A percentile compares a stretch with the other conserved stretches of the same genome.
phyloP scores from a whole-genome alignment of 768 basidiomycete species.

The Pleurotus cornucopiae region DNA sequence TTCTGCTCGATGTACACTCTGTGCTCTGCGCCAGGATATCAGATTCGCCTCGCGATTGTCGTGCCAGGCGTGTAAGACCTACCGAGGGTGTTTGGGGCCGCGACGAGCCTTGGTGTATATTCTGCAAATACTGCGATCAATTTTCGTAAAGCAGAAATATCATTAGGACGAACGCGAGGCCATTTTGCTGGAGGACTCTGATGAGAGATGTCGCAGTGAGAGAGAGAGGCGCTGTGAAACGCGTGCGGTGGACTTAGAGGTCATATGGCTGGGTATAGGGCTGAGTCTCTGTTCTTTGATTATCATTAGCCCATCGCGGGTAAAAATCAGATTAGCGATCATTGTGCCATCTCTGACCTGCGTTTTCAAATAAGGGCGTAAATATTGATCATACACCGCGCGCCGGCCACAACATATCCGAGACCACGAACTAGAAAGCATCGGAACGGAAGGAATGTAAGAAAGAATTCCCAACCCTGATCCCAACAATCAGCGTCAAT shows the following conservation, averaged over 20 bases:
- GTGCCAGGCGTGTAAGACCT: slow-evolving; percentile 15
- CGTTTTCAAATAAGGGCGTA: slow-evolving; percentile 1
- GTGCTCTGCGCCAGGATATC: slow-evolving; percentile 62
- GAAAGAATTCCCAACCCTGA: not conserved
- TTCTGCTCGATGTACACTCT: slow-evolving; percentile 92
- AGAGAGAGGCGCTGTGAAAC: slow-evolving; percentile 54
- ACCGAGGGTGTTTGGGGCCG: slow-evolving; percentile 94
- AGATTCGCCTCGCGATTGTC: slow-evolving; percentile 13
- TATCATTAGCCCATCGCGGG: slow-evolving; percentile 13
- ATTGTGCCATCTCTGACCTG: slow-evolving; percentile 16
- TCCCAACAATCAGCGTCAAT: too few species aligned
- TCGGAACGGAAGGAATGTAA: not conserved
- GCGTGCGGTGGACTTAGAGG: slow-evolving; percentile 29
- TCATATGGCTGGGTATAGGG: slow-evolving; percentile 30
- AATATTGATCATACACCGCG: not conserved
- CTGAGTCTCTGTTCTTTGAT: slow-evolving; percentile 20
- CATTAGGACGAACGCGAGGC: slow-evolving; percentile 41
- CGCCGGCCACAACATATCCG: not conserved
- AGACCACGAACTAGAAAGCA: not conserved
- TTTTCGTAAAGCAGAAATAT: slow-evolving; percentile 12
- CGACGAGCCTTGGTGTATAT: slow-evolving; percentile 74
- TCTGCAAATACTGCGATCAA: slow-evolving; percentile 32
- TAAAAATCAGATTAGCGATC: slow-evolving; percentile 2
- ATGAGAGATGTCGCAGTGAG: slow-evolving; percentile 56
- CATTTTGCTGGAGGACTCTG: slow-evolving; percentile 38